phyloP scores from a whole-genome alignment of 2,329 filamentous ascomycete genomes.

The Sporothrix curviconia region DNA sequence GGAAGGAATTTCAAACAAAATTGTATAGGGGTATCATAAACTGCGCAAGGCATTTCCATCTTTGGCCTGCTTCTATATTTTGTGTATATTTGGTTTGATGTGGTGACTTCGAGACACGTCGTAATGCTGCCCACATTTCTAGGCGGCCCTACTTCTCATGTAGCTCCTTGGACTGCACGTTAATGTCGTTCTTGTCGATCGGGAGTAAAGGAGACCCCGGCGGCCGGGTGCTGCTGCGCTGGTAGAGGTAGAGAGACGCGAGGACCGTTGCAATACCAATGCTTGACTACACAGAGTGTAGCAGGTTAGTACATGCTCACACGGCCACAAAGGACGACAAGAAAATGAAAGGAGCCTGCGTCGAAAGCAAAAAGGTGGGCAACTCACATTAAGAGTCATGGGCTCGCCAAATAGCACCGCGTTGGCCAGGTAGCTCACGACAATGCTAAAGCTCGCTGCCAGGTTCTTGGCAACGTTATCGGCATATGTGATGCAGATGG shows the following conservation, averaged over 20 bases:
- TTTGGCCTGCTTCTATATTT: not conserved
- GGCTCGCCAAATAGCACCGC: slow-evolving; percentile 1
- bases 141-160: too few species aligned
- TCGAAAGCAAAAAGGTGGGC: not conserved
- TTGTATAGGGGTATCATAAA: not conserved
- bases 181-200: not conserved
- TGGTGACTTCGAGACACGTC: too few species aligned
- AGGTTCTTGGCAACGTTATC: slow-evolving; percentile 10
- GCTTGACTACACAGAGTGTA: not conserved
- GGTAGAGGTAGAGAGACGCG: not conserved
- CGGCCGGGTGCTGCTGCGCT: slow-evolving; percentile 1
- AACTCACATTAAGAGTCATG: slow-evolving; percentile 1
- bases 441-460: slow-evolving; percentile 9
- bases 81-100: not conserved
- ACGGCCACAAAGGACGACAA: too few species aligned
- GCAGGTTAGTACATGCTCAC: too few species aligned
- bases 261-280: not conserved
- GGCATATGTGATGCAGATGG: slow-evolving; percentile 5
- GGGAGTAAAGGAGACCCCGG: not conserved
- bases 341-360: too few species aligned
- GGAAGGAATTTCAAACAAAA: not conserved
- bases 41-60: not conserved
- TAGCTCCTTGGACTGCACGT: not conserved
- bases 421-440: slow-evolving; percentile 3
- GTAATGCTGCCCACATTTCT: too few species aligned